Percentiles rank a stretch among this genome's conserved stretches.
phyloP scores from a whole-genome alignment of 345 rosid species.

The Eucalyptus paniculata region DNA sequence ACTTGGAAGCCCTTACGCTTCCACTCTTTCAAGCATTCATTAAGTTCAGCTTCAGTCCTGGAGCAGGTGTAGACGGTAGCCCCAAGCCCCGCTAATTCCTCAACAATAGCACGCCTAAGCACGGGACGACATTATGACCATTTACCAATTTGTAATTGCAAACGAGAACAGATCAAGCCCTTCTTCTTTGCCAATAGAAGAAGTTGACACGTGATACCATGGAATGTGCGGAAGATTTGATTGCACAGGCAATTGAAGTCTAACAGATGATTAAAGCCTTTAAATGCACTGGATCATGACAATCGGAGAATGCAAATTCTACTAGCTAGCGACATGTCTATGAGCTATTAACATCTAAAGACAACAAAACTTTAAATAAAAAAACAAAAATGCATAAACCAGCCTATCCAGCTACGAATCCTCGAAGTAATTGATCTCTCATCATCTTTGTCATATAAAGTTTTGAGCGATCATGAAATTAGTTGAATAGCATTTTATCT shows the following conservation, averaged over 20 bases:
- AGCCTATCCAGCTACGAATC: not conserved
- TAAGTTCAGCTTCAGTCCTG: conserved; percentile 34
- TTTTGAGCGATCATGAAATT: not conserved
- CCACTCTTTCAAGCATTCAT: conserved; percentile 25
- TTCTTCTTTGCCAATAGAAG: not conserved
- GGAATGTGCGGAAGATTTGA: not conserved
- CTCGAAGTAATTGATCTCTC: not conserved
- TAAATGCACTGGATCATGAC: not conserved
- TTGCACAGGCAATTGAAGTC: not conserved
- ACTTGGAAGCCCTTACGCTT: conserved; percentile 20
- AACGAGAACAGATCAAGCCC: not conserved
- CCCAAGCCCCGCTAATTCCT: conserved; percentile 20
- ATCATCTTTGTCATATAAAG: too few species aligned
- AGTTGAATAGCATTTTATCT: not conserved
- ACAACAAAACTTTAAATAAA: too few species aligned
- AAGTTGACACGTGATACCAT: not conserved
- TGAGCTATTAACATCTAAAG: not conserved
- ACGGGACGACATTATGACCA: not conserved
- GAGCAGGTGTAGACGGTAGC: conserved; percentile 67
- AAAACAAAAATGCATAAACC: too few species aligned
- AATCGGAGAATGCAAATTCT: not conserved
- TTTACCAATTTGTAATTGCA: not conserved
- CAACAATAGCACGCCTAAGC: conserved; percentile 46
- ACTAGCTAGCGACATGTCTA: not conserved
- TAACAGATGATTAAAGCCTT: not conserved